Evolutionary conservation across 106 monocot genomes (phyloP).

Genomic region (Phalaenopsis equestris): DNA sequence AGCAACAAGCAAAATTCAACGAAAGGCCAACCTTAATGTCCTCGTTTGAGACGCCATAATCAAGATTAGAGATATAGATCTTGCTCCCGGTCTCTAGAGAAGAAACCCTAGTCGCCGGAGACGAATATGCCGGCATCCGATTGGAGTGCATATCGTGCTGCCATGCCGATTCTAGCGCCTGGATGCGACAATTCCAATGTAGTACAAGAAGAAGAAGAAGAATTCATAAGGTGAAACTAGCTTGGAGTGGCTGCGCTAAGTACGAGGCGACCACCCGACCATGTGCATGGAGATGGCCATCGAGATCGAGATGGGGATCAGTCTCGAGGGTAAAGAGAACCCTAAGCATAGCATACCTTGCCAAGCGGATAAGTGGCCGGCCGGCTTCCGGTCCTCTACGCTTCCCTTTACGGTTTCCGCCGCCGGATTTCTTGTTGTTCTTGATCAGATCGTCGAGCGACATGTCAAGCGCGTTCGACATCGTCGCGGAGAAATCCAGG

Average conservation of each 20-base stretch:
- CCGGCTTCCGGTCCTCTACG: slow-evolving; percentile 13
- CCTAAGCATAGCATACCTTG: slow-evolving; percentile 26
- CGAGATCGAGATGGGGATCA: slow-evolving; percentile 14
- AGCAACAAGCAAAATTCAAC: not conserved
- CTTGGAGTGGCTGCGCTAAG: slow-evolving; percentile 4
- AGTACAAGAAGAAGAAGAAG: slow-evolving; percentile 18
- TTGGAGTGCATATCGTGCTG: slow-evolving; percentile 32
- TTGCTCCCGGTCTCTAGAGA: slow-evolving; percentile 78
- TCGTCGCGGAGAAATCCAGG: not conserved
- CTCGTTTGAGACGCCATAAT: slow-evolving; percentile 70
- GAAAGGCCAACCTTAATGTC: slow-evolving; percentile 49
- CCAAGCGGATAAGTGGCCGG: slow-evolving; percentile 9
- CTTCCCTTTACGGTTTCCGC: slow-evolving; percentile 1
- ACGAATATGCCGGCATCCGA: slow-evolving; percentile 18
- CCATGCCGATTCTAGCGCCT: slow-evolving; percentile 24
- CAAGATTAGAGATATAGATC: slow-evolving; percentile 77
- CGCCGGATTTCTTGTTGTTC: slow-evolving; percentile 19
- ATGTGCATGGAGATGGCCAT: not conserved
- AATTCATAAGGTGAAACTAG: slow-evolving; percentile 18
- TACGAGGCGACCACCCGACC: slow-evolving; percentile 4
- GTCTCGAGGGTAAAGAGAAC: not conserved
- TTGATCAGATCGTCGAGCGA: slow-evolving; percentile 25
- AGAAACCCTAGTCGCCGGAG: slow-evolving; percentile 16
- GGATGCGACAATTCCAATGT: slow-evolving; percentile 14
- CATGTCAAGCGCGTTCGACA: slow-evolving; percentile 25